Percentiles rank a stretch among this genome's conserved stretches.
These are phyloP conservation scores for Suillus brevipes DNA, from an alignment of 768 basidiomycete species.

Conservation along the genomic window DNA sequence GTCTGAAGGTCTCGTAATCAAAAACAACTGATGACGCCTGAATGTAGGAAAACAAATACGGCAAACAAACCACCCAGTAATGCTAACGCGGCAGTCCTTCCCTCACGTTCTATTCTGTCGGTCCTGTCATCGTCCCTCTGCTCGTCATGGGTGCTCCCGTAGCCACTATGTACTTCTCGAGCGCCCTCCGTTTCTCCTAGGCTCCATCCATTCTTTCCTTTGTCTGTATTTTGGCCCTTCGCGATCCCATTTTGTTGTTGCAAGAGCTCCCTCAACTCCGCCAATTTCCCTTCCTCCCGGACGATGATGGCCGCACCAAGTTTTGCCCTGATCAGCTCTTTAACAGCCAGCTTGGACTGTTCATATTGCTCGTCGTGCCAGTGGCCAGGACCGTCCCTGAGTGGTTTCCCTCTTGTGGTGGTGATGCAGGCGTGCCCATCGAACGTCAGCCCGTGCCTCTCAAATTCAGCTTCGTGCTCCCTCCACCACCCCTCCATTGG, in stretches of 20 bases:
- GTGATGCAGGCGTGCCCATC: constrained; percentile 44
- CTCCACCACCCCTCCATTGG: constrained; percentile 43
- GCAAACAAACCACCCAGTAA: constrained; percentile 5
- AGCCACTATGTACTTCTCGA: background rate
- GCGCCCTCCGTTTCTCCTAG: background rate
- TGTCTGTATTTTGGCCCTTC: background rate
- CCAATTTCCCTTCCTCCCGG: constrained; percentile 4
- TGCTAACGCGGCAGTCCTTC: constrained; percentile 2
- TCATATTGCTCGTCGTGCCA: constrained; percentile 14
- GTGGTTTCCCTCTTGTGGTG: constrained; percentile 22
- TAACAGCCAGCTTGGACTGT: constrained; percentile 11
- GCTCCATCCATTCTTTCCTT: constrained; percentile 1
- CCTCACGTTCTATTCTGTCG: constrained; percentile 2
- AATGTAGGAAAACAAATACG: constrained; percentile 2
- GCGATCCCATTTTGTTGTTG: background rate
- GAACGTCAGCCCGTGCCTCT: constrained; percentile 35
- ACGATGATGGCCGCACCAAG: background rate
- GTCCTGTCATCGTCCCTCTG: background rate
- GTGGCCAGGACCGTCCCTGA: constrained; percentile 3
- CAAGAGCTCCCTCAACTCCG: constrained; percentile 4
- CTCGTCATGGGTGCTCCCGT: background rate
- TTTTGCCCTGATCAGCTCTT: constrained; percentile 3
- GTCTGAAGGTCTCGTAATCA: constrained; percentile 1
- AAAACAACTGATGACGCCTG: constrained; percentile 1
- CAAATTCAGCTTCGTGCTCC: constrained; percentile 33